Evolutionary conservation across 441 rosid genomes (phyloP), one percentile per base, ranked within the genome.

Genomic region (Melastoma candidum): DNA sequence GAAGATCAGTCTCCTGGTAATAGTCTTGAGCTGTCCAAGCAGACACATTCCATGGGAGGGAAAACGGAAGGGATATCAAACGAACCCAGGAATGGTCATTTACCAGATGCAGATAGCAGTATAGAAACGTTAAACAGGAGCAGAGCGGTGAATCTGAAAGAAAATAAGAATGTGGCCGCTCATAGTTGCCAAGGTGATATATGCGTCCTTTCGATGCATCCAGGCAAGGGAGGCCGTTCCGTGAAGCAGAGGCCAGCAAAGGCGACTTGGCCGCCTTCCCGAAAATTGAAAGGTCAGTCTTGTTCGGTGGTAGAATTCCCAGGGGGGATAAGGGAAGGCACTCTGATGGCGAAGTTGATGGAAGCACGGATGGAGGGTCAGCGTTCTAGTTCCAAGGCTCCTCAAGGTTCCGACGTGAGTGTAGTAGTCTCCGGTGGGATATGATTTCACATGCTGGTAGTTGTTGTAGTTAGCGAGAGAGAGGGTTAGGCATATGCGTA

Each of bases 361-460:
- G 66, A 62, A 49, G 66, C 66, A 49, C 51, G 66, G 55, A 44
- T 62, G 8, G 66, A 62, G 51, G 47, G 60, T 49, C 60, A 41
- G 45, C 55, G 27, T 26, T 48, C 66, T n/a, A 51, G 60, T 12
- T 43, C 50, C 24, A 62, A 49, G 46, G 50, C 46, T 27, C 47
- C 48, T 27, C 55, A 49, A 54, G 29, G 43, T 22, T 26, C 66
- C 13, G 45, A 44, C 17, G 54, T 44, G 22, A 7, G 17, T 55
- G 10, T 11, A 12, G 6, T 10, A 10, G 36, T n/a, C 1, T 43
- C 14, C 9, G 32, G 26, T 17, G 24, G 8, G 9, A 7, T 43
- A 14, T 0, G 44, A 46, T 26, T 44, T 55, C 6, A 10, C 44
- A 49, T 51, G 5, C 54, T 51, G 5, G 41, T 32, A 32, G 41